phyloP scores from a whole-genome alignment of 1,284 basidiomycete species.

The Fistulina hepatica region DNA sequence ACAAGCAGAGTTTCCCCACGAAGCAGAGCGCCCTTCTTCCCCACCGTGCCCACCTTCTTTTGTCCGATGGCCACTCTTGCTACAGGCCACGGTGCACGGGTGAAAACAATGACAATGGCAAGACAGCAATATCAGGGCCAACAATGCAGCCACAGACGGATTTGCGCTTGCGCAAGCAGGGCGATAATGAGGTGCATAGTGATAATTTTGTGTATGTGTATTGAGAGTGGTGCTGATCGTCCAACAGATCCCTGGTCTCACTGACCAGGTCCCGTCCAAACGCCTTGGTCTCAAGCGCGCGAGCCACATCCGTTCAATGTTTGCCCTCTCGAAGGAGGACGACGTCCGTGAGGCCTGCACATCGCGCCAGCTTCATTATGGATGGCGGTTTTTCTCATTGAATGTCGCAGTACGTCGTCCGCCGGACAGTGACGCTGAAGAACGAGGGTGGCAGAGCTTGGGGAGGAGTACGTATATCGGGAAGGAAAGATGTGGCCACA shows the following conservation, averaged over 20 bases:
- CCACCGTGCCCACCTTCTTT: conserved; percentile 89
- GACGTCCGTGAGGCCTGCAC: conserved; percentile 85
- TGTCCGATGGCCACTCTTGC: conserved; percentile 94
- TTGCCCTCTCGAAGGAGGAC: conserved; percentile 97
- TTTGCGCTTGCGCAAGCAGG: conserved; percentile 99
- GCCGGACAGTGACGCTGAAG: conserved; percentile 87
- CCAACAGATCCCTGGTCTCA: conserved; percentile 87
- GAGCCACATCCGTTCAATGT: conserved; percentile 94
- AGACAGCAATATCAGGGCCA: conserved; percentile 91
- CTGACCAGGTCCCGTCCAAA: conserved; percentile 91
- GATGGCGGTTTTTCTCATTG: background rate
- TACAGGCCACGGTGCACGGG: conserved; percentile 89
- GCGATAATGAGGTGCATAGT: conserved; percentile 81
- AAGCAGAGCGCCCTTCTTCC: conserved; percentile 98
- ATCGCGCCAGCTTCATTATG: conserved; percentile 19
- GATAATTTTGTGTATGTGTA: too few relatives aligned
- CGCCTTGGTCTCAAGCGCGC: conserved; percentile 92
- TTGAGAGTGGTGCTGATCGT: too few relatives aligned
- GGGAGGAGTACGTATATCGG: conserved; percentile 78
- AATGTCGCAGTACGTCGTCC: conserved; percentile 84
- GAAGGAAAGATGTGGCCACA: conserved; percentile 40
- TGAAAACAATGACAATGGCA: conserved; percentile 92
- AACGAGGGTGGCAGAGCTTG: conserved; percentile 90
- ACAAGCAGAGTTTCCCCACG: conserved; percentile 98
- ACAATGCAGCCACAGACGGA: conserved; percentile 98